A percentile compares a stretch with the other conserved stretches of the same genome.
These are phyloP conservation scores for Striga asiatica DNA, from an alignment of 257 asterid genomes.

Conservation along the genomic window DNA sequence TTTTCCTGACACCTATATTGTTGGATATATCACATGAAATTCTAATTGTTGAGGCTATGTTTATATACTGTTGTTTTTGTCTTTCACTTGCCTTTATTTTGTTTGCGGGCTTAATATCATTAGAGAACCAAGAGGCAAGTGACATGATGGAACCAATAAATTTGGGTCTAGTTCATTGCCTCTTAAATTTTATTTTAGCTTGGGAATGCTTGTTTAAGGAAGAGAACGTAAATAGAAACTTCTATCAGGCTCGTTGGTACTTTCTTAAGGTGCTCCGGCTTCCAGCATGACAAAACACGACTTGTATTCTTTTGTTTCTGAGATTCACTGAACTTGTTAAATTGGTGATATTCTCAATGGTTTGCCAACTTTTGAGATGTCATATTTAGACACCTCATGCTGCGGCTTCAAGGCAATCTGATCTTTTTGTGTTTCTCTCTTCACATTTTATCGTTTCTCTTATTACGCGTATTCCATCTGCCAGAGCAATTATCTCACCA, in stretches of 20 bases:
- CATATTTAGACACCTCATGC: no score
- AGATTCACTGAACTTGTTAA: not conserved
- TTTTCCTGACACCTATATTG: not conserved
- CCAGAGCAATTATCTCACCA: not conserved
- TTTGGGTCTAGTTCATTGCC: no score
- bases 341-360: no score
- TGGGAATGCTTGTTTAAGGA: not conserved
- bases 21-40: not conserved
- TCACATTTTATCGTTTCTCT: not conserved
- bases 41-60: not conserved
- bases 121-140: not conserved
- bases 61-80: not conserved
- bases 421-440: no score
- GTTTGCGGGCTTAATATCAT: not conserved
- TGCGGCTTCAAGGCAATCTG: no score
- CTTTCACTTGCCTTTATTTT: not conserved
- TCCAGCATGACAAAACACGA: conserved; percentile 2
- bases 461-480: not conserved
- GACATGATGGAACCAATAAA: not conserved
- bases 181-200: no score
- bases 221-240: conserved; percentile 1
- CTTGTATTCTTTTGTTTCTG: not conserved
- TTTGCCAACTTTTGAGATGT: no score
- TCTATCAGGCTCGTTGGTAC: not conserved
- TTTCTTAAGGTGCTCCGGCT: not conserved